Evolutionary conservation across 2,329 filamentous ascomycete genomes (phyloP), one percentile per base, ranked within the genome.

Genomic region (Fusarium anthophilum): DNA sequence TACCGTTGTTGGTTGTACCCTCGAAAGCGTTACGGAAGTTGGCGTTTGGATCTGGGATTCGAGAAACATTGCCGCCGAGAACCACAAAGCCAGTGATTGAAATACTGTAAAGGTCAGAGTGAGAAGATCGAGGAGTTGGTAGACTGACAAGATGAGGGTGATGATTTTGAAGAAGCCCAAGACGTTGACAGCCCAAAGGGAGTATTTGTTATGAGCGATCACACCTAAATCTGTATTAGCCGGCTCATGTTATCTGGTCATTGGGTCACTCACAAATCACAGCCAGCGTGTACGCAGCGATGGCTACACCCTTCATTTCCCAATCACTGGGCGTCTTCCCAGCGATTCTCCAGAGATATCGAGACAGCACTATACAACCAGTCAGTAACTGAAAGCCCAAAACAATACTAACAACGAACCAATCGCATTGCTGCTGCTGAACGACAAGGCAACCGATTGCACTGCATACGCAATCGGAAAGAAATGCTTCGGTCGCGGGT

Each of bases 261-360:
- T 5, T 3, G 7, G 10, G 6, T 1, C 13, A 45, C 12, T 28
- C 24, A 47, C 44, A 47, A 3, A 28, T 47, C 0, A 47, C 83
- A 14, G 90, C 90, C 0, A 91, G 76, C 0, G 88, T 91, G 74
- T 92, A 93, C 1, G 86, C 88, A 3, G 89, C 91, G 39, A 93
- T 82, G 1, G 91, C 91, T 3, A 93, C 87, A 2, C 91, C 92
- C 77, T 93, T 92, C 59, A 88, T 79, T 73, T 93, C 84, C 92
- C 91, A 93, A 17, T 84, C 82, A 0, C 87, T 87, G 0, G 89
- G 87, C 0, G 79, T 81, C 4, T 83, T 79, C 1, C 85, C 88
- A 2, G 83, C 86, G 43, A 91, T 89, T 20, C 86, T 85, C 80
- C 89, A 93, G 0, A 93, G 79, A 72, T 93, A 93, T 41, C 88